phyloP scores from a whole-genome alignment of 2,329 filamentous ascomycete genomes.

The Monosporascus sp. region DNA sequence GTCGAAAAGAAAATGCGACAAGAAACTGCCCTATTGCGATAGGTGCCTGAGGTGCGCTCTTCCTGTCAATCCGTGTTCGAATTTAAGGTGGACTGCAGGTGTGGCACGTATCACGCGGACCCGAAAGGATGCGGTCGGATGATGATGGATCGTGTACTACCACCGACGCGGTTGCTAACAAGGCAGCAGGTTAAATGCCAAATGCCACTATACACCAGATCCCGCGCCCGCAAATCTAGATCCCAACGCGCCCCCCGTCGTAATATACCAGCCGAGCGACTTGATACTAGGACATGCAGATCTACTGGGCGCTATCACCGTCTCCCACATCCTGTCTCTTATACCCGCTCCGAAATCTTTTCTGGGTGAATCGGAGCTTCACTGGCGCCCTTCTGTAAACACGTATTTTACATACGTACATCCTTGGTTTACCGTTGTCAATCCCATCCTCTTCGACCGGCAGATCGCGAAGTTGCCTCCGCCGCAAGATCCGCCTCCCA shows the following conservation, averaged over 20 bases:
- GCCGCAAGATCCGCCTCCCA: conserved; percentile 11
- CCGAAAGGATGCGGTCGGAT: no score
- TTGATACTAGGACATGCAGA: conserved; percentile 21
- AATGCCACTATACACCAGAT: conserved; percentile 28
- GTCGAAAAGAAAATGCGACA: conserved; percentile 29
- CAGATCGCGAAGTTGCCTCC: conserved; percentile 21
- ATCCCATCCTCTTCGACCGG: conserved; percentile 33
- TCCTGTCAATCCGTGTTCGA: neutral
- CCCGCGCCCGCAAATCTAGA: conserved; percentile 17
- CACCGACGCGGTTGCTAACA: neutral
- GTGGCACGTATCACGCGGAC: conserved; percentile 8
- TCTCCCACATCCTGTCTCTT: conserved; percentile 34
- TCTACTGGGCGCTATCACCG: conserved; percentile 30
- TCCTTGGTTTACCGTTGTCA: conserved; percentile 36
- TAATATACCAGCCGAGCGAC: conserved; percentile 26
- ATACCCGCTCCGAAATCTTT: conserved; percentile 24
- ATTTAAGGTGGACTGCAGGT: neutral
- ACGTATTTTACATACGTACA: conserved; percentile 37
- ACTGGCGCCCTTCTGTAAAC: conserved; percentile 33
- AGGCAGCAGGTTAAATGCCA: conserved; percentile 23
- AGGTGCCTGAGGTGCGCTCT: conserved; percentile 25
- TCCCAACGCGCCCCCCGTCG: conserved; percentile 18
- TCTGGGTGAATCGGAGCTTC: conserved; percentile 17
- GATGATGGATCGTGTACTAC: no score
- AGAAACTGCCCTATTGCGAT: conserved; percentile 27